phyloP scores from a whole-genome alignment of 1,284 basidiomycete species.

The Phenoliferia sp. region DNA sequence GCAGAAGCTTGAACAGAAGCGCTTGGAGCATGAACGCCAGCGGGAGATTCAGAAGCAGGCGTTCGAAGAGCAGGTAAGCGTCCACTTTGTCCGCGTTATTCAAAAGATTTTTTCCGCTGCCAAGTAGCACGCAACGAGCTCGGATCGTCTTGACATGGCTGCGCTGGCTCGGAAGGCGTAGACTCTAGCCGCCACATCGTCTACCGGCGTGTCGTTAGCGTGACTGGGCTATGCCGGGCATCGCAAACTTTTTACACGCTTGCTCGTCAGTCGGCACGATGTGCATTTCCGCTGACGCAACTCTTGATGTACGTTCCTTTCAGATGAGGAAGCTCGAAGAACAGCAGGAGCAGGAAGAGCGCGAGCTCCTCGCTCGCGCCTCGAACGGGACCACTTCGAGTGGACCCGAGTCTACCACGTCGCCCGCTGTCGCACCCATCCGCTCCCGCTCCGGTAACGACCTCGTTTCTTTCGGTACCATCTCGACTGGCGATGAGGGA shows the following conservation, averaged over 20 bases:
- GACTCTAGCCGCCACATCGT: too few species aligned
- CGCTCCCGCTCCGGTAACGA: constrained; percentile 36
- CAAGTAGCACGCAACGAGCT: not conserved
- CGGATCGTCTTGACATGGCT: not conserved
- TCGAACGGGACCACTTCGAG: constrained; percentile 27
- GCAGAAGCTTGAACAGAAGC: constrained; percentile 82
- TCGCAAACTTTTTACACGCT: not conserved
- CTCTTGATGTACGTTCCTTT: too few species aligned
- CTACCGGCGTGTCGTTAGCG: too few species aligned
- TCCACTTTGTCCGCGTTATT: not conserved
- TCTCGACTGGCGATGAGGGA: not conserved
- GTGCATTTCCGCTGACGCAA: not conserved
- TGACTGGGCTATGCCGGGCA: not conserved
- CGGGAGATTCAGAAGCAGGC: constrained; percentile 75
- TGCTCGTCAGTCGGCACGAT: not conserved
- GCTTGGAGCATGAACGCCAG: constrained; percentile 81
- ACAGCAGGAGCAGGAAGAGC: constrained; percentile 33
- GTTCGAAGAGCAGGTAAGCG: constrained; percentile 88
- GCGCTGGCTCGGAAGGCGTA: not conserved
- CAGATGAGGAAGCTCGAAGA: constrained; percentile 34
- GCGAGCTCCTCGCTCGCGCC: constrained; percentile 22
- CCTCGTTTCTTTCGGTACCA: constrained; percentile 27
- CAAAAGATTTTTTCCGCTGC: not conserved
- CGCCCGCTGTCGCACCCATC: constrained; percentile 38
- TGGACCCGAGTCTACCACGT: constrained; percentile 40